These are phyloP conservation scores for Euryodendron excelsum DNA, from an alignment of 148 eudicot genomes.

Conservation along the genomic window DNA sequence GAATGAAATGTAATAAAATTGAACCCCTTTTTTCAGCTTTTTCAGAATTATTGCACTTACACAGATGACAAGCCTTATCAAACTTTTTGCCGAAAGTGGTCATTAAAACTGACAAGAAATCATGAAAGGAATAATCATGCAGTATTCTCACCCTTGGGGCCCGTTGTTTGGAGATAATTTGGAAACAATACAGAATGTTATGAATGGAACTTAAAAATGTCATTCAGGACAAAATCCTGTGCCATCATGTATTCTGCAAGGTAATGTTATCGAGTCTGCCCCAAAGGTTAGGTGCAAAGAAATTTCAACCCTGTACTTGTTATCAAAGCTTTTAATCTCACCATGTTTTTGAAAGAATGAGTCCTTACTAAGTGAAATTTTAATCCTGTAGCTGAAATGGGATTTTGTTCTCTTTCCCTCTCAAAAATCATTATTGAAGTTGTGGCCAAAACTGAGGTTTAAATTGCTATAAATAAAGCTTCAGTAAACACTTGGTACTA, in stretches of 20 bases:
- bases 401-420: neutral
- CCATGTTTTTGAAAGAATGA: too few species aligned
- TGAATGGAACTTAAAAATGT: neutral
- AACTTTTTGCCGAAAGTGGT: neutral
- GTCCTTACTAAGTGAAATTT: neutral
- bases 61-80: neutral
- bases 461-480: neutral
- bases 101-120: neutral
- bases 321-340: too few species aligned
- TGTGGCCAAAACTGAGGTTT: neutral
- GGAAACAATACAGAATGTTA: neutral
- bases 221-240: neutral
- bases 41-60: neutral
- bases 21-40: neutral
- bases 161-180: neutral
- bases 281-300: neutral
- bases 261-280: neutral
- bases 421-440: neutral
- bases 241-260: neutral
- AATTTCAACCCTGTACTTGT: neutral
- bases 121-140: neutral
- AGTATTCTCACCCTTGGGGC: neutral
- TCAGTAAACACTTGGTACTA: neutral
- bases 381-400: too few species aligned
- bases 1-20: neutral